These are phyloP conservation scores for Pseudophaeomoniella oleicola DNA, from an alignment of 2,329 filamentous ascomycete genomes.

Conservation along the genomic window DNA sequence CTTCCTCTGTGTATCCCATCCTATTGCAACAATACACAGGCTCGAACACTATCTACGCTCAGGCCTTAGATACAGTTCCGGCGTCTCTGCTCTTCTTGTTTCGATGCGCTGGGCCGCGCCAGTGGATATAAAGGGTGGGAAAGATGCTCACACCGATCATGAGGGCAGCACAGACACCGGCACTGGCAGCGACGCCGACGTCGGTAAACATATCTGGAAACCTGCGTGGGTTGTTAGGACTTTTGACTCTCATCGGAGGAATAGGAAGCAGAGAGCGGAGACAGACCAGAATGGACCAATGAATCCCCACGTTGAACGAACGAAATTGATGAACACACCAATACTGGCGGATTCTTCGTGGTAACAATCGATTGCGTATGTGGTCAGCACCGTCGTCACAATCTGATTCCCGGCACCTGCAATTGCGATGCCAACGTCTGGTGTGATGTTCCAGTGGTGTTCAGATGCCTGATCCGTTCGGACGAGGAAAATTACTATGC, in stretches of 20 bases:
- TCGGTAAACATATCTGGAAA: constrained; percentile 20
- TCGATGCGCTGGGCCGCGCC: constrained; percentile 6
- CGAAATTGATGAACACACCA: constrained; percentile 44
- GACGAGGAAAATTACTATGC: constrained; percentile 40
- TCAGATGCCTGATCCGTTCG: constrained; percentile 29
- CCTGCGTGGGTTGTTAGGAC: too few species aligned
- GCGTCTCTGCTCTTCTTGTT: background rate
- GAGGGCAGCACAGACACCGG: constrained; percentile 14
- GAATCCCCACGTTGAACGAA: constrained; percentile 30
- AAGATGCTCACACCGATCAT: constrained; percentile 16
- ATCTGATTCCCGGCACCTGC: constrained; percentile 44
- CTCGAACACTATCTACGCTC: too few species aligned
- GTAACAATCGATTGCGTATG: constrained; percentile 46
- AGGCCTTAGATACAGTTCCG: too few species aligned
- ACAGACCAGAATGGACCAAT: constrained; percentile 23
- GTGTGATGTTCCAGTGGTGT: constrained; percentile 40
- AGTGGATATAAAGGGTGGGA: constrained; percentile 14
- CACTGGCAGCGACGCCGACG: constrained; percentile 16
- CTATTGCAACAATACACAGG: too few species aligned
- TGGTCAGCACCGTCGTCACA: constrained; percentile 44
- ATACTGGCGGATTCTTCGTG: constrained; percentile 36
- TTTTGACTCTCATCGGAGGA: constrained; percentile 4
- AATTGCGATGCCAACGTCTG: constrained; percentile 38
- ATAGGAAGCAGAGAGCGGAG: background rate
- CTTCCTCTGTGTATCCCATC: too few species aligned